Base-by-base conservation (phyloP, 148 eudicot genomes). In the Amaranthus cruentus region DNA sequence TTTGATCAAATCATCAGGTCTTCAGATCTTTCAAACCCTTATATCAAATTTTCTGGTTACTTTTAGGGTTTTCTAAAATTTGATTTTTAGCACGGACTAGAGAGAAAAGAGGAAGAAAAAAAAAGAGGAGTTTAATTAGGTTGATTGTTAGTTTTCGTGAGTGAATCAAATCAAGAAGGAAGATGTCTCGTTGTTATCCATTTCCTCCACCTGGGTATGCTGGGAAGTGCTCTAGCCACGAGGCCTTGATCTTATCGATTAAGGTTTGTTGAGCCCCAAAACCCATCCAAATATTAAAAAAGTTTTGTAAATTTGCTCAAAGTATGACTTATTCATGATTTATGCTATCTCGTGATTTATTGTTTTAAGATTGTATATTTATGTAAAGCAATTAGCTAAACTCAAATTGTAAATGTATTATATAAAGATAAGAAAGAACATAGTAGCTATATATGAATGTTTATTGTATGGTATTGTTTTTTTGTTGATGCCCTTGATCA, bases 231-330 rank as follows among this genome's bases (percentile, higher is more conserved):
- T 80, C 85, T 47, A 73, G 84, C 79, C 72, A 82, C 60, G 93
- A 81, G 78, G 90, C 93, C 88, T 90, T 90, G 96, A 88, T 93
- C 93, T 83, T 79, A 78, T 86, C 96, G 98, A 93, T 93, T 87
- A 87, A 93, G 98, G 98, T 93, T 90, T 85, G 96, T 93, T 89
- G 81, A 78, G 65, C 72, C 75, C 65, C 68, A 62, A 74, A 71
- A 58, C 38, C 38, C 51, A 71, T 28, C 28, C 55, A 69, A 68
- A 72, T 44, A 69, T 52, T 4, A 66, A 75, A 42, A 21, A 49
- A 62, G 55, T 18, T 74, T 74, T 74, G 62, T 67, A 55, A 21
- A 52, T 67, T 67, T 42, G 12, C 47, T 15, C 18, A 28, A 28
- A 28, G 38, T 28, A 65, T 65, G n/a, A 43, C 52, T 59, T 68